Evolutionary conservation across 345 rosid genomes (phyloP).

Genomic region (Brassica cretica): DNA sequence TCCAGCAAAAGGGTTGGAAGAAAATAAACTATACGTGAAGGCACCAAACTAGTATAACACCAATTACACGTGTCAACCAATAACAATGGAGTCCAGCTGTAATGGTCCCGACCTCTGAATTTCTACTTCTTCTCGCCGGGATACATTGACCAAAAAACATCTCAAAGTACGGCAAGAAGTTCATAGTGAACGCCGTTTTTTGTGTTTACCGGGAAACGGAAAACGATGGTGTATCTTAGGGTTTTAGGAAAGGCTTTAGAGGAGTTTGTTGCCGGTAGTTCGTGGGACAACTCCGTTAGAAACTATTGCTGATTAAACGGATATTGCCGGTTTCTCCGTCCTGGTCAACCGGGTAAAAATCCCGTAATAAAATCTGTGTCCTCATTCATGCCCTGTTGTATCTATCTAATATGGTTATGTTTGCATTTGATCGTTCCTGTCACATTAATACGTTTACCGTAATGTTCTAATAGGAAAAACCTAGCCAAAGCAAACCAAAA

Average conservation of each 20-base stretch:
- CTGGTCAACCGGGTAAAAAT: constrained; percentile 34
- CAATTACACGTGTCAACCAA: constrained; percentile 1
- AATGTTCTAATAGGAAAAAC: too few species aligned
- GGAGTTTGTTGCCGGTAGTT: not conserved
- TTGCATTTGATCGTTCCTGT: too few species aligned
- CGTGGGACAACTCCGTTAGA: constrained; percentile 1
- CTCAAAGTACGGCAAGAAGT: not conserved
- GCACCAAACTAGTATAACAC: not conserved
- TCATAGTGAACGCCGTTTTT: not conserved
- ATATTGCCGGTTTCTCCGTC: constrained; percentile 38
- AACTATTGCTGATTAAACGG: constrained; percentile 33
- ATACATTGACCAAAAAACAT: not conserved
- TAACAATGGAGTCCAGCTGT: constrained; percentile 3
- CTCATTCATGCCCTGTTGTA: not conserved
- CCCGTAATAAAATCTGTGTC: constrained; percentile 38
- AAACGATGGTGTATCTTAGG: constrained; percentile 1
- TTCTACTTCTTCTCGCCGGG: not conserved
- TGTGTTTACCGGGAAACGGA: not conserved
- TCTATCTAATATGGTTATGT: too few species aligned
- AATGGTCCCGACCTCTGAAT: not conserved
- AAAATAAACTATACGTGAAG: constrained; percentile 1
- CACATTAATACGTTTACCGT: too few species aligned
- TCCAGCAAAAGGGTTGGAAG: constrained; percentile 14
- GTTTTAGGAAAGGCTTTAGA: not conserved
- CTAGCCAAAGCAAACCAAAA: too few species aligned